These are phyloP conservation scores for Trichophyton benhamiae DNA, from an alignment of 2,329 filamentous ascomycete species.

Conservation along the genomic window DNA sequence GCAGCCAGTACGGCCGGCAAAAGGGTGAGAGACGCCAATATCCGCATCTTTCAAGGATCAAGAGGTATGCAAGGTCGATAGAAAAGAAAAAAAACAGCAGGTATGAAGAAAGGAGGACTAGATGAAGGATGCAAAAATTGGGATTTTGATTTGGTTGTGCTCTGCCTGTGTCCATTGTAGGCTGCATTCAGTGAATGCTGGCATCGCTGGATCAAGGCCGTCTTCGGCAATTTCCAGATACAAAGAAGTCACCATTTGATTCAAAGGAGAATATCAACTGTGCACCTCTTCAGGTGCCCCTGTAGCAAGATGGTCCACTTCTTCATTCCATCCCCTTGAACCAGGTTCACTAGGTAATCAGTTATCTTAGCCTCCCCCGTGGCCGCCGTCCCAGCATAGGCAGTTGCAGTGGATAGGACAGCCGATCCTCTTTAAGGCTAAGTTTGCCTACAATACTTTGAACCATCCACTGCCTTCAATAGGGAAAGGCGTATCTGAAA, in stretches of 20 bases:
- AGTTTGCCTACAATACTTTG: neutral
- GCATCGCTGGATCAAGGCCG: neutral
- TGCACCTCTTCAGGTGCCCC: neutral
- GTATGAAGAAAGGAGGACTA: neutral
- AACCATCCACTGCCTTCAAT: neutral
- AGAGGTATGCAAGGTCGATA: neutral
- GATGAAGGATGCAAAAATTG: neutral
- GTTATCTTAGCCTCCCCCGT: no score
- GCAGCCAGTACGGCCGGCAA: neutral
- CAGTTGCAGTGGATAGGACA: no score
- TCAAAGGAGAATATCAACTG: neutral
- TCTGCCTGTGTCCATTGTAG: neutral
- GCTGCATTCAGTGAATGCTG: neutral
- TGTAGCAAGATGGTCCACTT: neutral
- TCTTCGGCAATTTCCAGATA: neutral
- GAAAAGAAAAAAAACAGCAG: neutral
- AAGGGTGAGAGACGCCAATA: neutral
- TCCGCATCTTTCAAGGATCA: neutral
- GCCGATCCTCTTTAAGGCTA: no score
- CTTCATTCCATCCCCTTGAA: neutral
- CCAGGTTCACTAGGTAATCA: neutral
- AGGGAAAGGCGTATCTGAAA: neutral
- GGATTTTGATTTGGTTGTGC: neutral
- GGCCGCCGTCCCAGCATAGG: no score
- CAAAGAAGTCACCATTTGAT: neutral